Conservation (phyloP, 2,329 filamentous ascomycete species). For the Pestalotiopsis sp. region DNA sequence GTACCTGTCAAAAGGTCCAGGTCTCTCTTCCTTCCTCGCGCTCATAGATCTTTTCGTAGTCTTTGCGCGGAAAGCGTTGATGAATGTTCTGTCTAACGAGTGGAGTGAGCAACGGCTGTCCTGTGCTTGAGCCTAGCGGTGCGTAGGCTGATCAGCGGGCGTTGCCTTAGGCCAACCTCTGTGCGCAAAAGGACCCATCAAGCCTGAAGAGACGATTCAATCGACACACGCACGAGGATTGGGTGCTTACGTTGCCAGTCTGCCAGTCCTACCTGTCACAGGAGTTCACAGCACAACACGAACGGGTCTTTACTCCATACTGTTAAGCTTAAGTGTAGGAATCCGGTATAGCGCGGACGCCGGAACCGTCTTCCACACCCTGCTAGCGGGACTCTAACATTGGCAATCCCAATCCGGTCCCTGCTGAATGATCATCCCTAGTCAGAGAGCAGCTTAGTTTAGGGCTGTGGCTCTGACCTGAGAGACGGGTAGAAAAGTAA, state of each 20-base stretch:
- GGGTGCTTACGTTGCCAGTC: not conserved
- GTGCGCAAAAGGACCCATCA: not conserved
- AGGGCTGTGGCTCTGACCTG: not conserved
- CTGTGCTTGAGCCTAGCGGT: not conserved
- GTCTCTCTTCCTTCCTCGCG: not conserved
- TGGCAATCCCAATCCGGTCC: not conserved
- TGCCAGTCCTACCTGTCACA: no score
- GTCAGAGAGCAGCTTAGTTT: not conserved
- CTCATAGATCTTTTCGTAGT: not conserved
- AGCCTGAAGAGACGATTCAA: not conserved
- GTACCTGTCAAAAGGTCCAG: not conserved
- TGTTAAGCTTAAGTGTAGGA: not conserved
- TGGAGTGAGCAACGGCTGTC: not conserved
- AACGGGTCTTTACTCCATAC: not conserved
- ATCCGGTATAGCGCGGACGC: not conserved
- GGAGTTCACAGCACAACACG: no score
- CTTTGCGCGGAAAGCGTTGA: not conserved
- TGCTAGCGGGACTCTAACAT: not conserved
- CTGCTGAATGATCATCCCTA: not conserved
- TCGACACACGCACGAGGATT: not conserved
- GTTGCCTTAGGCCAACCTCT: not conserved
- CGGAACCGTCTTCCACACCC: not conserved
- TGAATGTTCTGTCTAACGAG: not conserved
- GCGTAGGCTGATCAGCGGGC: not conserved
- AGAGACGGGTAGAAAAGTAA: not conserved